Evolutionary conservation across 768 basidiomycete genomes (phyloP).

Genomic region (Rhizopogon sp.): DNA sequence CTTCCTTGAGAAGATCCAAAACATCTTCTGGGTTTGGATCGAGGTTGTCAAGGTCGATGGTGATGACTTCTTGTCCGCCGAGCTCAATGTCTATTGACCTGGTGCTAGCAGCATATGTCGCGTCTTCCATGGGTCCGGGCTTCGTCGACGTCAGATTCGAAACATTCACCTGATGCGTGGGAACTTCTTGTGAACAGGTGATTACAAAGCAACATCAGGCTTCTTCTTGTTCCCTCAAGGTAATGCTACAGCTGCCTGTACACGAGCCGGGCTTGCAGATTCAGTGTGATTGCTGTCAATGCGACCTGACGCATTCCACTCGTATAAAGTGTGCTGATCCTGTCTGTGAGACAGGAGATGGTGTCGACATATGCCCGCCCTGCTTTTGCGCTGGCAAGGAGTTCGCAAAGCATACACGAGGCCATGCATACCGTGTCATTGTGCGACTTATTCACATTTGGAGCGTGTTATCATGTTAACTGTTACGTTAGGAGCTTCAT

Average conservation of each 20-base stretch:
- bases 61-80: conserved; percentile 80
- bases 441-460: conserved; percentile 37
- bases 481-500: conserved; percentile 72
- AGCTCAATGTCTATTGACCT: conserved; percentile 70
- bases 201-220: too few species aligned
- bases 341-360: conserved; percentile 65
- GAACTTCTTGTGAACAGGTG: too few species aligned
- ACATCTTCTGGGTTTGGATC: conserved; percentile 76
- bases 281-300: conserved; percentile 76
- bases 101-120: conserved; percentile 1
- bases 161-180: too few species aligned
- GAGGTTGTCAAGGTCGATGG: conserved; percentile 84
- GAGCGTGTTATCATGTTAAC: background rate
- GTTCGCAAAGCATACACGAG: conserved; percentile 76
- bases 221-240: too few species aligned
- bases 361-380: conserved; percentile 87
- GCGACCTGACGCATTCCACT: conserved; percentile 93
- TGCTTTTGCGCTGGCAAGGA: conserved; percentile 95
- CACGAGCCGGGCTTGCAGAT: conserved; percentile 82
- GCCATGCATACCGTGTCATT: conserved; percentile 89
- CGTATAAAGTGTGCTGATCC: conserved; percentile 94
- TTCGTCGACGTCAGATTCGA: too few species aligned
- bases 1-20: conserved; percentile 65
- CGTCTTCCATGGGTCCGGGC: conserved; percentile 11
- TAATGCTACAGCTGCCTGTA: conserved; percentile 29